phyloP scores from a whole-genome alignment of 106 monocot genomes.

The Cymbidium sinense region DNA sequence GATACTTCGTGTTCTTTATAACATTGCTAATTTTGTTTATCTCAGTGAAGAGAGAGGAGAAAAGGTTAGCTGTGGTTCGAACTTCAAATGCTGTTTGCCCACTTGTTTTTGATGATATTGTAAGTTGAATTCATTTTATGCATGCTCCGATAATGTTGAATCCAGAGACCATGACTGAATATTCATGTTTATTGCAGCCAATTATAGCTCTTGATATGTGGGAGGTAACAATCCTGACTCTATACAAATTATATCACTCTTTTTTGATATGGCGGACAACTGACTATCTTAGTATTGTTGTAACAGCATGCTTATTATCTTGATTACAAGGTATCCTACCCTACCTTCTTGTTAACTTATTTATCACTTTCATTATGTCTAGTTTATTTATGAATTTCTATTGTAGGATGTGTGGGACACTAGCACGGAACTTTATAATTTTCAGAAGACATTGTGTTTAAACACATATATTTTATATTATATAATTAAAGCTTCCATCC shows the following conservation, averaged over 20 bases:
- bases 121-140: slow-evolving; percentile 27
- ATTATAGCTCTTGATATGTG: slow-evolving; percentile 85
- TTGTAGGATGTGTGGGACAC: too few species aligned
- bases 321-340: slow-evolving; percentile 71
- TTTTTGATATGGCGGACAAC: neutral
- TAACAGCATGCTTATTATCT: slow-evolving; percentile 90
- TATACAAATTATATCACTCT: slow-evolving; percentile 3
- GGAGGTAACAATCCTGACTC: slow-evolving; percentile 56
- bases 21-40: neutral
- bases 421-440: too few species aligned
- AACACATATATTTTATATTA: too few species aligned
- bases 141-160: slow-evolving; percentile 1
- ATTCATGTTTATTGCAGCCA: slow-evolving; percentile 47
- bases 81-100: slow-evolving; percentile 90
- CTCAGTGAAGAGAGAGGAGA: slow-evolving; percentile 74
- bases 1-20: neutral
- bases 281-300: slow-evolving; percentile 15
- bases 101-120: slow-evolving; percentile 79
- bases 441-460: too few species aligned
- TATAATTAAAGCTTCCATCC: too few species aligned
- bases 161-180: slow-evolving; percentile 4
- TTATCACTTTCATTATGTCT: neutral
- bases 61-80: slow-evolving; percentile 56
- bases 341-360: neutral
- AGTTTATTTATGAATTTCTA: neutral